Evolutionary conservation across 164 flowering plant genomes (phyloP).

Genomic region (Cinnamomum micranthum): DNA sequence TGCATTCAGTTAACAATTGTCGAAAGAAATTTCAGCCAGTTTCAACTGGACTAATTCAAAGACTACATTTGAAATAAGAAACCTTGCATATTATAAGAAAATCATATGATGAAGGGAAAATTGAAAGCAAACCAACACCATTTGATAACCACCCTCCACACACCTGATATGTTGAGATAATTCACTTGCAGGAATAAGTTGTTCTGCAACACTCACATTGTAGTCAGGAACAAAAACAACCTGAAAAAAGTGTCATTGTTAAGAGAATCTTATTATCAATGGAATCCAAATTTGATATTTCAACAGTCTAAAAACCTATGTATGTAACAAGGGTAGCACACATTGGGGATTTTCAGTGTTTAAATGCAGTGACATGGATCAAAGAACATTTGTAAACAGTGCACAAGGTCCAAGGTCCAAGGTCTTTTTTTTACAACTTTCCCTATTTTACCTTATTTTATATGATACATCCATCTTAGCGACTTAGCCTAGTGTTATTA

Average conservation of each 20-base stretch:
- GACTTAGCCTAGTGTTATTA: too few relatives aligned
- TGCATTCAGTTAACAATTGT: not conserved
- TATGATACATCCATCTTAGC: too few relatives aligned
- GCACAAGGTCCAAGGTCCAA: not conserved
- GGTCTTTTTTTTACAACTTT: too few relatives aligned
- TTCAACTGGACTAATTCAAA: not conserved
- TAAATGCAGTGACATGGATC: not conserved
- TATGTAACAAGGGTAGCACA: not conserved
- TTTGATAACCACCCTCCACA: not conserved
- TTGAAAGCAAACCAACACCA: not conserved
- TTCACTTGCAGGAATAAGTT: conserved; percentile 92
- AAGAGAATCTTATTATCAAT: not conserved
- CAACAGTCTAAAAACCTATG: not conserved
- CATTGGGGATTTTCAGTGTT: not conserved
- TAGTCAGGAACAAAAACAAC: conserved; percentile 92
- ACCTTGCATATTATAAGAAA: not conserved
- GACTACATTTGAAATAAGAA: too few relatives aligned
- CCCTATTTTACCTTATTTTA: not conserved
- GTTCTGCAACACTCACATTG: conserved; percentile 93
- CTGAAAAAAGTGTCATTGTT: conserved; percentile 23
- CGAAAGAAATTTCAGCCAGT: not conserved
- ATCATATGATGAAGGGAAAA: not conserved
- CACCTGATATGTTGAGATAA: conserved; percentile 98
- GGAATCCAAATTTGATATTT: not conserved
- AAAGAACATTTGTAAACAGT: not conserved